Evolutionary conservation across 1,284 basidiomycete species (phyloP), one percentile per base, ranked within the genome.

Genomic region (Puccinia hordei): DNA sequence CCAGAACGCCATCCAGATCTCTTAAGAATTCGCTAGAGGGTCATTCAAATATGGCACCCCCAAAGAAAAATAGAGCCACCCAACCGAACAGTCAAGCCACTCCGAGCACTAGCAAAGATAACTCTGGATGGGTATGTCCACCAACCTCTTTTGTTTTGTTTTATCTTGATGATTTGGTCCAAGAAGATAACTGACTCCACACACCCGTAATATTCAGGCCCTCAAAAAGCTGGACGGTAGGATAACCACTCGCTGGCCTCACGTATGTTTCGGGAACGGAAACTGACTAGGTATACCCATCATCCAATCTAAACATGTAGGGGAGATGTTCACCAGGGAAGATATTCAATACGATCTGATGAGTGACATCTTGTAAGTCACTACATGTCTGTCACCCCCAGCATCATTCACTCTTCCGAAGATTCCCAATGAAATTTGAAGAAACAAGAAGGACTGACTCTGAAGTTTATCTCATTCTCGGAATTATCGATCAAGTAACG

Each of bases 281-380:
- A 38, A n/a, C 35, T 24, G 44, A 15, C 24, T 12, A n/a, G 27
- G 30, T 41, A 17, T 30, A 38, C 22, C 49, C 9, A 24, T 55
- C 17, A 68, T 65, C 27, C 10, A 49, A 10, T 46, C 24, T 5
- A 71, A 15, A 17, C 5, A 13, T 46, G 4, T 71, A 81, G 79
- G 79, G 6, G 79, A 81, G 55, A 81, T 81, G 79, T 81, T 81
- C 41, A 81, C 72, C 30, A 38, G 79, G 63, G 72, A 71, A 44
- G 79, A 81, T 53, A 81, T 81, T 38, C 79, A 81, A 74, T 81
- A 74, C 35, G 79, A 81, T 35, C 79, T 81, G 44, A 81, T 81
- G 79, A 68, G 72, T 41, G 63, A 81, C 72, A 81, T 81, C 72
- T 81, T 81, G 79, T 81, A 55, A 46, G 78, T 46, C 24, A 30